Conservation (phyloP, 2,329 filamentous ascomycete genomes). For the Cladosporium sp. region DNA sequence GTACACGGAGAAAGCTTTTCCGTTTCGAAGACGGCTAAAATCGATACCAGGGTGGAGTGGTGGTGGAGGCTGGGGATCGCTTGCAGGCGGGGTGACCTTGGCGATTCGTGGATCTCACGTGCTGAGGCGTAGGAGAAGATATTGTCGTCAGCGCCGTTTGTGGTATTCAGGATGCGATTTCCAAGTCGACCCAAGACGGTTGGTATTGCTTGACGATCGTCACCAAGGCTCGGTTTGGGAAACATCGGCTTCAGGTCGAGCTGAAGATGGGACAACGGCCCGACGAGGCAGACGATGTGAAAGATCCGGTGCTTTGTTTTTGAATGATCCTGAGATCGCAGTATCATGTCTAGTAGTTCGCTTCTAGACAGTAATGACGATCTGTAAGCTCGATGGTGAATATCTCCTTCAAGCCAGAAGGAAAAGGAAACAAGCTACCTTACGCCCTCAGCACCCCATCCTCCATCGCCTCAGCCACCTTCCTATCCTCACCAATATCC, state of each 20-base stretch:
- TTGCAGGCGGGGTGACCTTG: constrained; percentile 16
- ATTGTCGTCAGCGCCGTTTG: neutral
- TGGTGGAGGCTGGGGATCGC: constrained; percentile 11
- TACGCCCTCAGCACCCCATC: neutral
- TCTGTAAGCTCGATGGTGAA: too few species aligned
- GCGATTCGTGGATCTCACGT: constrained; percentile 7
- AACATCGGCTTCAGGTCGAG: neutral
- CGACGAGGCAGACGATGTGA: neutral
- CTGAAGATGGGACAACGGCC: neutral
- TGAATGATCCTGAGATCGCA: neutral
- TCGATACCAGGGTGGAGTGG: too few species aligned
- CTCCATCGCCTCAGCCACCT: neutral
- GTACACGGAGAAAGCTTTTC: constrained; percentile 13
- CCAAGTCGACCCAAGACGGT: neutral
- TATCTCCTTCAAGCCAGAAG: too few species aligned
- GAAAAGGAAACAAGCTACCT: too few species aligned
- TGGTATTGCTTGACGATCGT: neutral
- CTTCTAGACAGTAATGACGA: too few species aligned
- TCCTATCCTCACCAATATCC: neutral
- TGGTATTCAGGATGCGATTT: neutral
- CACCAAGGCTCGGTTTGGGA: neutral
- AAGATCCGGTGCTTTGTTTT: neutral
- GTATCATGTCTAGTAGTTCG: neutral
- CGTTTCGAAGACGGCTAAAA: constrained; percentile 19
- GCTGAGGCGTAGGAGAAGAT: neutral